These are phyloP conservation scores for Leccinellum rugosiceps DNA, from an alignment of 768 basidiomycete species.

Conservation along the genomic window DNA sequence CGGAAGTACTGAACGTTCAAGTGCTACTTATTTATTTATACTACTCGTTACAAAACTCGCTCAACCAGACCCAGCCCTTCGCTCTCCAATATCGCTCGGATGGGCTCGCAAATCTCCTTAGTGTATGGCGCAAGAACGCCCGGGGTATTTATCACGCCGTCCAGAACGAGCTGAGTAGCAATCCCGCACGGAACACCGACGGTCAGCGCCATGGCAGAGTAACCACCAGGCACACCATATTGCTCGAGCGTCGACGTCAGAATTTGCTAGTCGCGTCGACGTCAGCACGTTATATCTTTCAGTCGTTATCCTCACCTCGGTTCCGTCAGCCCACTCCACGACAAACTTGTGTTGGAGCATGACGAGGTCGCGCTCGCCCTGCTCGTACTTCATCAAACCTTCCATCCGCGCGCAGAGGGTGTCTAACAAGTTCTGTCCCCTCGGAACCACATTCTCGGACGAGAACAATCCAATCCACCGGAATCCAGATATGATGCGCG, in stretches of 20 bases:
- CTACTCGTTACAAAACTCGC: slow-evolving; percentile 49
- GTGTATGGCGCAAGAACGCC: slow-evolving; percentile 88
- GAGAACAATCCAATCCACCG: slow-evolving; percentile 96
- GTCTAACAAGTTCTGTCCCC: slow-evolving; percentile 80
- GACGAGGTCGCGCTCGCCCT: slow-evolving; percentile 91
- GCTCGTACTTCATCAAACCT: slow-evolving; percentile 86
- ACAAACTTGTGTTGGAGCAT: slow-evolving; percentile 99
- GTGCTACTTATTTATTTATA: background rate
- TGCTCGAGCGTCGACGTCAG: slow-evolving; percentile 89
- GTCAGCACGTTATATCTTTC: slow-evolving; percentile 3
- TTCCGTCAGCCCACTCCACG: slow-evolving; percentile 85
- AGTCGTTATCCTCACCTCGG: slow-evolving; percentile 41
- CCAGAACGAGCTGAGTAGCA: slow-evolving; percentile 86
- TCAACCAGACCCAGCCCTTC: slow-evolving; percentile 78
- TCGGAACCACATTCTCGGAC: slow-evolving; percentile 52
- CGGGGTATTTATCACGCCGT: slow-evolving; percentile 72
- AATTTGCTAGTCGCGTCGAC: slow-evolving; percentile 51
- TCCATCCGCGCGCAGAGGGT: slow-evolving; percentile 91
- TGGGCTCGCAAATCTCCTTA: slow-evolving; percentile 77
- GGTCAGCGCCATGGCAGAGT: slow-evolving; percentile 88
- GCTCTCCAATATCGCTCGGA: slow-evolving; percentile 61
- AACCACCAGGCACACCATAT: slow-evolving; percentile 75
- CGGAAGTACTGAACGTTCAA: background rate
- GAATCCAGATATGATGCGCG: slow-evolving; percentile 83
- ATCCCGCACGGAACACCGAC: slow-evolving; percentile 95